These are phyloP conservation scores for Trichoderma citrinoviride DNA, from an alignment of 2,329 filamentous ascomycete genomes.

Conservation along the genomic window DNA sequence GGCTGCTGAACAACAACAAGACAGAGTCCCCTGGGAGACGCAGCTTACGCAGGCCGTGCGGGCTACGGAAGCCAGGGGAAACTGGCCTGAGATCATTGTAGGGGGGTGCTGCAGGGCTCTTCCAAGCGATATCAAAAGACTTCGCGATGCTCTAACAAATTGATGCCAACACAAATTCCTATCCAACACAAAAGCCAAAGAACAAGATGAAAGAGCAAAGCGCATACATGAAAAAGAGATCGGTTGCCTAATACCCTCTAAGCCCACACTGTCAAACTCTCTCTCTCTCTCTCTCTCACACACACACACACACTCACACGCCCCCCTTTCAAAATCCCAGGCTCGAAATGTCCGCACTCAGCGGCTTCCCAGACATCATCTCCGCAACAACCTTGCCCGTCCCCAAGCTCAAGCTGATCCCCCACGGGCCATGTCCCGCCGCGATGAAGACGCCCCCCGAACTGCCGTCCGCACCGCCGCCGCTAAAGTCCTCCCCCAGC, in stretches of 20 bases:
- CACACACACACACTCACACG: too few species aligned
- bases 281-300: too few species aligned
- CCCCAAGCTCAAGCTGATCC: constrained; percentile 61
- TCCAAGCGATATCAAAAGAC: constrained; percentile 36
- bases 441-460: constrained; percentile 68
- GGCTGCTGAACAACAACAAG: constrained; percentile 25
- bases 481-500: constrained; percentile 48
- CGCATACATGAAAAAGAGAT: background rate
- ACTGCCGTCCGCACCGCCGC: constrained; percentile 36
- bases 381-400: constrained; percentile 71
- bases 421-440: constrained; percentile 75
- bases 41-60: constrained; percentile 44
- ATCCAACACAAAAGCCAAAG: background rate
- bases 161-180: background rate
- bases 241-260: background rate
- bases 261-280: background rate
- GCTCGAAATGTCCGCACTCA: constrained; percentile 56
- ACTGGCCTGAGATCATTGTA: constrained; percentile 48
- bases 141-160: constrained; percentile 22
- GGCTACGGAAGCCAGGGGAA: constrained; percentile 35
- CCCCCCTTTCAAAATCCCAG: constrained; percentile 22
- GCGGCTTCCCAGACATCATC: constrained; percentile 58
- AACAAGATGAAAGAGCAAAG: background rate
- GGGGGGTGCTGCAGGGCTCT: constrained; percentile 54
- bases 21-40: constrained; percentile 45